phyloP scores from a whole-genome alignment of 768 basidiomycete genomes.

The Kwoniella bestiolae region DNA sequence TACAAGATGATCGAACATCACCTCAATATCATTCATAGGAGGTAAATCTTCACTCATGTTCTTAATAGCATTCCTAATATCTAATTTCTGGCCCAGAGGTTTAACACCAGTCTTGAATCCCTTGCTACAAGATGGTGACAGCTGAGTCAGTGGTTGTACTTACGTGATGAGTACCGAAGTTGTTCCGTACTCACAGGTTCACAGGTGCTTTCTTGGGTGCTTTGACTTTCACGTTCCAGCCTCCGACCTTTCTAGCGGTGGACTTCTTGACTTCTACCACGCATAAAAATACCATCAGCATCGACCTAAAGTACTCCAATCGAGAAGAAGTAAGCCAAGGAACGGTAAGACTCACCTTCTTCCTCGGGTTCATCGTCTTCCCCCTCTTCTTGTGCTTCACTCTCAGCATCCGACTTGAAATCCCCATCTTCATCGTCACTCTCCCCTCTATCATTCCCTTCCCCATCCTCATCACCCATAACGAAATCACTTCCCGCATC shows the following conservation, averaged over 20 bases:
- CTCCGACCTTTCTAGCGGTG: conserved; percentile 29
- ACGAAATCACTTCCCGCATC: conserved; percentile 37
- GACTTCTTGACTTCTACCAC: not conserved
- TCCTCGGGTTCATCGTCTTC: conserved; percentile 27
- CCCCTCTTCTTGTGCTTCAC: conserved; percentile 24
- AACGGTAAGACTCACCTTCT: conserved; percentile 12
- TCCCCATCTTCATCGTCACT: conserved; percentile 28
- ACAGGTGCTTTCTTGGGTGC: conserved; percentile 36
- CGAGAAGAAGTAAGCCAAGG: too few relatives aligned
- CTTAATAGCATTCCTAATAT: conserved; percentile 35
- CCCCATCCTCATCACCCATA: conserved; percentile 37
- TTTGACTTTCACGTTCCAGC: conserved; percentile 31
- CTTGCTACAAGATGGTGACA: conserved; percentile 12
- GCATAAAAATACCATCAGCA: not conserved
- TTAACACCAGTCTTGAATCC: conserved; percentile 39
- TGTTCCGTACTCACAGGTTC: conserved; percentile 43
- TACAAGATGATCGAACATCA: conserved; percentile 48
- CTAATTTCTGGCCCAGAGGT: conserved; percentile 29
- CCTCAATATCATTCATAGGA: conserved; percentile 44
- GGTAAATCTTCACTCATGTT: conserved; percentile 45
- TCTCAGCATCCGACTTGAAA: conserved; percentile 21
- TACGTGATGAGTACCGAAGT: too few relatives aligned
- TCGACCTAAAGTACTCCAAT: too few relatives aligned
- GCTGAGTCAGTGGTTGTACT: not conserved
- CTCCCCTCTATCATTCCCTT: not conserved